These are phyloP conservation scores for Naganishia kalamii DNA, from an alignment of 768 basidiomycete species.

Conservation along the genomic window DNA sequence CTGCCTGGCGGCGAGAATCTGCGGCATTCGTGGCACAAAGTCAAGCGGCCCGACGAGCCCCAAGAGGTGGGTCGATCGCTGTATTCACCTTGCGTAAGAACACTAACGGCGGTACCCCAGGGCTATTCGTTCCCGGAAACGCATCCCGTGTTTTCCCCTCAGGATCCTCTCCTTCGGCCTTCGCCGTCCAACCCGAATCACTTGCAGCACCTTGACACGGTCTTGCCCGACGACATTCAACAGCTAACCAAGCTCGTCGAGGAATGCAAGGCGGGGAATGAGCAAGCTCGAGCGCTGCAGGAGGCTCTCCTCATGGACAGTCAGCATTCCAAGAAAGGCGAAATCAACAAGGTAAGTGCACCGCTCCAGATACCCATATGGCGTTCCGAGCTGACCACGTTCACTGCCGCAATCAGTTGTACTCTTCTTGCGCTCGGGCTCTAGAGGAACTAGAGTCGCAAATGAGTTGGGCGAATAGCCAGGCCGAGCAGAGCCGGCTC, in stretches of 20 bases:
- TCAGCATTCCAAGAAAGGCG: slow-evolving; percentile 59
- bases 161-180: slow-evolving; percentile 63
- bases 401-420: slow-evolving; percentile 55
- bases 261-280: slow-evolving; percentile 75
- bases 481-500: slow-evolving; percentile 41
- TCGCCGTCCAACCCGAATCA: slow-evolving; percentile 18
- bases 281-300: slow-evolving; percentile 68
- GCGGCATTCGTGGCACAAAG: slow-evolving; percentile 67
- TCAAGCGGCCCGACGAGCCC: slow-evolving; percentile 73
- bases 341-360: slow-evolving; percentile 60
- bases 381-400: not conserved
- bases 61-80: slow-evolving; percentile 56
- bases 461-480: slow-evolving; percentile 82
- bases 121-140: slow-evolving; percentile 37
- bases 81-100: not conserved
- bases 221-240: slow-evolving; percentile 63
- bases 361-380: not conserved
- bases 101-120: slow-evolving; percentile 21
- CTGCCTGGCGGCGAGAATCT: slow-evolving; percentile 54
- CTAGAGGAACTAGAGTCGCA: slow-evolving; percentile 80
- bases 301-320: slow-evolving; percentile 66
- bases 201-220: slow-evolving; percentile 40
- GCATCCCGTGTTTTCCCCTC: slow-evolving; percentile 35
- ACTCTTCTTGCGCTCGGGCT: slow-evolving; percentile 67
- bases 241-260: slow-evolving; percentile 75